phyloP scores from a whole-genome alignment of 2,329 filamentous ascomycete species.

The Fusarium cyanostomum region DNA sequence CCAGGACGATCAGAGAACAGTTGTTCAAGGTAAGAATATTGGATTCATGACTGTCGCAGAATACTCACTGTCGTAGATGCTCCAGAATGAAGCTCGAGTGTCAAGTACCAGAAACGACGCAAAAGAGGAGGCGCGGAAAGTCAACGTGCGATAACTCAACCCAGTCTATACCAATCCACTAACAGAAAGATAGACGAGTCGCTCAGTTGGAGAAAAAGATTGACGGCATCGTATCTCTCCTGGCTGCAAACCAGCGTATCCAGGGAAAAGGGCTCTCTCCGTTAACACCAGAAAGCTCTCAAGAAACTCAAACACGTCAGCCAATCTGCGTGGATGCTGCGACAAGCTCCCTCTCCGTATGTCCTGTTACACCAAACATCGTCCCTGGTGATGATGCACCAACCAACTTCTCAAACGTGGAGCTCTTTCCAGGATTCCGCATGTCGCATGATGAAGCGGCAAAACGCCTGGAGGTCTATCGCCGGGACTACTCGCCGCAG shows the following conservation, averaged over 20 bases:
- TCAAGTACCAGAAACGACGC: slow-evolving; percentile 47
- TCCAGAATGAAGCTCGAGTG: slow-evolving; percentile 48
- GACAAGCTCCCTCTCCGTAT: background rate
- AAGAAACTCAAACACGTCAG: slow-evolving; percentile 11
- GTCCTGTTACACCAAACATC: background rate
- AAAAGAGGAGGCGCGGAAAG: slow-evolving; percentile 49
- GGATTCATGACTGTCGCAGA: background rate
- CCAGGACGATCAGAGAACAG: slow-evolving; percentile 26
- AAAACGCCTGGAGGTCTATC: slow-evolving; percentile 47
- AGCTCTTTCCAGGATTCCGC: slow-evolving; percentile 50
- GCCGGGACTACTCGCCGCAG: slow-evolving; percentile 44
- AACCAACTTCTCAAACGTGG: slow-evolving; percentile 14
- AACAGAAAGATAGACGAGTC: slow-evolving; percentile 44
- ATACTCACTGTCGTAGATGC: slow-evolving; percentile 42
- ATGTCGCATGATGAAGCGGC: slow-evolving; percentile 48
- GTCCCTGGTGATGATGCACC: background rate
- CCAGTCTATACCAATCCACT: background rate
- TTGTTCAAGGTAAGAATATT: slow-evolving; percentile 42
- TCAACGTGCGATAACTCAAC: slow-evolving; percentile 43
- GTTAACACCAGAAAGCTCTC: slow-evolving; percentile 39
- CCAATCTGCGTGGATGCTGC: background rate
- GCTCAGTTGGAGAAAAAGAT: slow-evolving; percentile 53
- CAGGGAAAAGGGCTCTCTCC: slow-evolving; percentile 36
- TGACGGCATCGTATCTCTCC: slow-evolving; percentile 52
- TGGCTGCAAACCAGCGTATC: slow-evolving; percentile 46